These are phyloP conservation scores for Sarcomyxa edulis DNA, from an alignment of 768 basidiomycete species.

Conservation along the genomic window DNA sequence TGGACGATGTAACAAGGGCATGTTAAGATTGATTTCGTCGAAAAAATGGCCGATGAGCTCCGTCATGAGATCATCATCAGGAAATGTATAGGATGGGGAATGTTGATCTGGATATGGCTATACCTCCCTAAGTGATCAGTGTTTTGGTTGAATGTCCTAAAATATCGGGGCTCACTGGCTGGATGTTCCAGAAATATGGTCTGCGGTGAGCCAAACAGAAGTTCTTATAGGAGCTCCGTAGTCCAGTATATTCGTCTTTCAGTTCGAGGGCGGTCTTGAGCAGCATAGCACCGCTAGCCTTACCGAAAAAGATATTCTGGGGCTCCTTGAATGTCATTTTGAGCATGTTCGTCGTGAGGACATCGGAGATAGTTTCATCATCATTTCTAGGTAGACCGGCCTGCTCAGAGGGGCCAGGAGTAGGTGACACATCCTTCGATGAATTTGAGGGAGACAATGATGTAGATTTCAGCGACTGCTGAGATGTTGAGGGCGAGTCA, in stretches of 20 bases:
- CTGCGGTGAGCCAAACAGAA: no score
- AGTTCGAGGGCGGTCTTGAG: slow-evolving; percentile 54
- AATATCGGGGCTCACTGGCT: no score
- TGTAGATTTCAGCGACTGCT: no score
- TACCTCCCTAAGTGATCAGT: background rate
- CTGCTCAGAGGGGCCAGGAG: background rate
- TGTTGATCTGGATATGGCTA: background rate
- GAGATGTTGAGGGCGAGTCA: no score
- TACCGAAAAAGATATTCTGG: slow-evolving; percentile 41
- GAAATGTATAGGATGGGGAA: no score
- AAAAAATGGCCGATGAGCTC: slow-evolving; percentile 66
- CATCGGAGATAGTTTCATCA: slow-evolving; percentile 17
- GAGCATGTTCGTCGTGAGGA: slow-evolving; percentile 26
- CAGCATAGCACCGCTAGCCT: slow-evolving; percentile 47
- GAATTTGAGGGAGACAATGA: no score
- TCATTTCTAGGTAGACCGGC: slow-evolving; percentile 21
- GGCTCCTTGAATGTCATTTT: slow-evolving; percentile 31
- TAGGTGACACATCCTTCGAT: no score
- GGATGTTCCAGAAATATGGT: no score
- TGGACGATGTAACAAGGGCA: slow-evolving; percentile 70
- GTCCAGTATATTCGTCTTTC: slow-evolving; percentile 50
- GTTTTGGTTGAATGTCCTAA: no score
- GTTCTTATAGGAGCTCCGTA: no score
- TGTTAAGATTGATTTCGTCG: slow-evolving; percentile 41
- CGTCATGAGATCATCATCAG: slow-evolving; percentile 43